Conservation (phyloP, 306 rosid species). For the Cucumis sativus region Cucumber_9930_V3 NC_026660.2:3279001-3279500, state of each 20-base stretch:
- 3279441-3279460: neutral
- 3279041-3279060: neutral
- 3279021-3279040: conserved; percentile 14
- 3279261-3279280: neutral
- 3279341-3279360: neutral
- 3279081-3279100: neutral
- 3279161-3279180: neutral
- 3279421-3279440: neutral
- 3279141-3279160: neutral
- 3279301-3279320: neutral
- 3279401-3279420: neutral
- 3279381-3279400: neutral
- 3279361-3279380: conserved; percentile 8
- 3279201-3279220: neutral
- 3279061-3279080: neutral
- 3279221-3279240: neutral
- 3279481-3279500: neutral
- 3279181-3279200: neutral
- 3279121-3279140: neutral
- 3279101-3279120: neutral
- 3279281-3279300: neutral
- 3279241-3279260: conserved; percentile 3
- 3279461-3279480: neutral
- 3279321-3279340: neutral
- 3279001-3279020: conserved; percentile 11